These are phyloP conservation scores for Cytospora piceicola DNA, from an alignment of 2,329 filamentous ascomycete genomes.

Conservation along the genomic window DNA sequence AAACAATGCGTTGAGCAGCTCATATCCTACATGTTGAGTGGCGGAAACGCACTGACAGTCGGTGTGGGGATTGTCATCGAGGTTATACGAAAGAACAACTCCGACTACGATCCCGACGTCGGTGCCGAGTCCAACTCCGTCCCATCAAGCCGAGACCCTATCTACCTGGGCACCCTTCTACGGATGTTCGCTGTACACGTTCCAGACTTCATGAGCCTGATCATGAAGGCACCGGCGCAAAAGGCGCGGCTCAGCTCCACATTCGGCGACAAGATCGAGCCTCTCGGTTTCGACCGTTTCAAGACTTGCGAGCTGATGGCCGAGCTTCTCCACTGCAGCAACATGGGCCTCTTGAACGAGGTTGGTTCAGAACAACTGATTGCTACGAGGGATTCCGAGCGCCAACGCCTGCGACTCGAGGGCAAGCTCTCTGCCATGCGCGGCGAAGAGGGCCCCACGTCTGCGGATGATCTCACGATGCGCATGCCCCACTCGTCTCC, in stretches of 20 bases:
- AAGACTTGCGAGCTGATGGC: slow-evolving; percentile 99
- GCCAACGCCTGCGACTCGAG: slow-evolving; percentile 76
- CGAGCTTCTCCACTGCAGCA: slow-evolving; percentile 94
- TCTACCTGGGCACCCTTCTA: slow-evolving; percentile 89
- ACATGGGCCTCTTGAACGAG: slow-evolving; percentile 96
- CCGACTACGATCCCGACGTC: slow-evolving; percentile 94
- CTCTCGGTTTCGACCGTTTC: slow-evolving; percentile 94
- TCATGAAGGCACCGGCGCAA: slow-evolving; percentile 76
- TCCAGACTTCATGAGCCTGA: slow-evolving; percentile 89
- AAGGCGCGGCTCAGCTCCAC: slow-evolving; percentile 80
- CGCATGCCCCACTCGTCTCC: slow-evolving; percentile 52
- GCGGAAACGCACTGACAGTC: slow-evolving; percentile 92
- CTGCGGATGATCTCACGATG: slow-evolving; percentile 67
- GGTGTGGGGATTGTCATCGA: slow-evolving; percentile 98
- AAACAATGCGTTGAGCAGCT: slow-evolving; percentile 79
- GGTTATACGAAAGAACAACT: slow-evolving; percentile 99
- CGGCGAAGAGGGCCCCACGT: slow-evolving; percentile 48
- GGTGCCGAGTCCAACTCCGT: slow-evolving; percentile 77
- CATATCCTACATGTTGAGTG: slow-evolving; percentile 89
- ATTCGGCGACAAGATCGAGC: slow-evolving; percentile 89
- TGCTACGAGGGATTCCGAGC: slow-evolving; percentile 75
- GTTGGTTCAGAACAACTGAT: slow-evolving; percentile 87
- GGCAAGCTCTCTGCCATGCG: slow-evolving; percentile 66
- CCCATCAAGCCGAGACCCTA: slow-evolving; percentile 87
- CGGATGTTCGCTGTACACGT: slow-evolving; percentile 89